Evolutionary conservation across 2,329 filamentous ascomycete genomes (phyloP), one percentile per base, ranked within the genome.

Genomic region (Helminthosporium solani): DNA sequence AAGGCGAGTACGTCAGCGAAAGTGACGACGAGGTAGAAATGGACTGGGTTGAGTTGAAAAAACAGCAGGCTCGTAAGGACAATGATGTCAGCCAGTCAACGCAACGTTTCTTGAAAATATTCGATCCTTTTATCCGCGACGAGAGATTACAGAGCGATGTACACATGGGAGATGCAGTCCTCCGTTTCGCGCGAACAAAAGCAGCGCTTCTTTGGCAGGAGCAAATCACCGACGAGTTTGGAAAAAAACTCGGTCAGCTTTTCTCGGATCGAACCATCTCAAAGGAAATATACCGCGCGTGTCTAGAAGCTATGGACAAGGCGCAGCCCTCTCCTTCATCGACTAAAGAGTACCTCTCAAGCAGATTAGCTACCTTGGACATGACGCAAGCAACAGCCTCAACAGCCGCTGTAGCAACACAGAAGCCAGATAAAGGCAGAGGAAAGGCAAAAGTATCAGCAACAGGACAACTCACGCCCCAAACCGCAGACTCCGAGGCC

Each of bases 1-100:
- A 67, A 27, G 73, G 69, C 7, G 71, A 74, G 39, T 35, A 52
- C 3, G 52, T 75, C 14, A 71, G 64, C 37, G 73, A 76, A 44
- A 75, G 72, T 51, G 74, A 76, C 21, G 70, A 74, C 34, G 72
- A 73, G 5, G 49, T 67, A 0, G 70, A 74, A 33, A 62, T 67
- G 20, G 47, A 46, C 2, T 75, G 73, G 70, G 46, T 74, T 5
- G 39, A 56, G 1, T 56, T 63, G 7, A 67, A 64, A 21, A 68
- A 47, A 58, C 59, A 31, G 20, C 46, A 63, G 11, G 60, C 60
- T 4, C 46, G 52, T 21, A 15, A 23, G 8, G 27, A 39, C n/a
- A 18, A 20, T 4, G 28, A n/a, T n/a, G 38, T 57, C 9, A 33
- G 57, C 5, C 31, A 49, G 3, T 40, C 55, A 1, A 56, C 55